Percentiles rank a stretch among this genome's conserved stretches.
Evolutionary conservation across 2,329 filamentous ascomycete species (phyloP).

Genomic region (Aureobasidium sp.): DNA sequence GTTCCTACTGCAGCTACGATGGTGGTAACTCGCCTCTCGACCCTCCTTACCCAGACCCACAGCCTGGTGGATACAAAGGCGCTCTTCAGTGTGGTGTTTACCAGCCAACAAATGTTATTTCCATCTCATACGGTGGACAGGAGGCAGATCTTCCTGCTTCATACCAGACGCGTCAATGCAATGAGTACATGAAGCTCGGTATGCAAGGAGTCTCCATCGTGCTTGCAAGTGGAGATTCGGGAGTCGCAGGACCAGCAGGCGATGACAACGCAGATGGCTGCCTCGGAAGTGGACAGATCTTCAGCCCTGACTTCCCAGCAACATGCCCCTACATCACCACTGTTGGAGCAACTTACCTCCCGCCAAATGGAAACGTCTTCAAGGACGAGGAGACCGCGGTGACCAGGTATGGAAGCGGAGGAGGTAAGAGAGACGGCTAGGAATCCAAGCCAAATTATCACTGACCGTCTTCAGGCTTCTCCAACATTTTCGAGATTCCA

Average conservation of each 20-base stretch:
- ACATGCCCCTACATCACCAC: constrained; percentile 41
- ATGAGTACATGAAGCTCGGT: constrained; percentile 56
- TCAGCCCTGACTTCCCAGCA: constrained; percentile 41
- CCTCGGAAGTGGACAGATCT: constrained; percentile 38
- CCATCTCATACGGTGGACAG: constrained; percentile 52
- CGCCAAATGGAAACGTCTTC: constrained; percentile 24
- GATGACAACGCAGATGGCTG: constrained; percentile 33
- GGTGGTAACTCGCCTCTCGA: constrained; percentile 45
- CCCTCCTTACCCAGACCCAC: constrained; percentile 44
- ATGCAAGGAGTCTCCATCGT: constrained; percentile 56
- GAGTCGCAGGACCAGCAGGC: constrained; percentile 47
- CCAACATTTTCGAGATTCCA: constrained; percentile 28
- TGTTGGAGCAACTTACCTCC: constrained; percentile 36
- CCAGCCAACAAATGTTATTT: constrained; percentile 51
- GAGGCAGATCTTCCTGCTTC: constrained; percentile 53
- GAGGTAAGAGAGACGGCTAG: constrained; percentile 17
- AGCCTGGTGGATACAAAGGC: constrained; percentile 45
- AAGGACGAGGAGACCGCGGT: constrained; percentile 34
- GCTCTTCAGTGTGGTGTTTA: constrained; percentile 39
- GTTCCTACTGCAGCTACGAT: constrained; percentile 48
- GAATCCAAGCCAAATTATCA: background rate
- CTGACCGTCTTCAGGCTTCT: constrained; percentile 24
- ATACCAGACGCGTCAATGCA: constrained; percentile 56
- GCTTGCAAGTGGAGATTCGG: constrained; percentile 55
- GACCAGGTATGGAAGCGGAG: constrained; percentile 37